phyloP scores from a whole-genome alignment of 2,329 filamentous ascomycete species.

The Talaromyces sp. region DNA sequence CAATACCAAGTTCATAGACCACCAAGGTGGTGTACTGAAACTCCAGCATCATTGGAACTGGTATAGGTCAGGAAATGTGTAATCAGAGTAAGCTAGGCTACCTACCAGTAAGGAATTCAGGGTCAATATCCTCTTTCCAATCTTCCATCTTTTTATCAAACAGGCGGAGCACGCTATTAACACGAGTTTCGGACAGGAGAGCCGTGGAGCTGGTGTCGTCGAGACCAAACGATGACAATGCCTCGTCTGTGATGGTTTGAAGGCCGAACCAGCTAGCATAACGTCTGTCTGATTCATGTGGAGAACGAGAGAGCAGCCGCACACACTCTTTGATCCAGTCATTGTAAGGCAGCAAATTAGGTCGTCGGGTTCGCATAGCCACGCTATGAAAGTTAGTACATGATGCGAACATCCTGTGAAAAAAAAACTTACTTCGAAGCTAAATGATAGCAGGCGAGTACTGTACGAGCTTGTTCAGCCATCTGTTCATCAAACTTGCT shows the following conservation, averaged over 20 bases:
- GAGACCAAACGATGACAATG: conserved; percentile 35
- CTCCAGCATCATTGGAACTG: conserved; percentile 31
- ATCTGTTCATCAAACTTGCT: conserved; percentile 28
- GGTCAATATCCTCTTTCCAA: conserved; percentile 30
- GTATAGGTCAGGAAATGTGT: neutral
- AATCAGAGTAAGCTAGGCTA: no score
- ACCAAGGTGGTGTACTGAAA: conserved; percentile 31
- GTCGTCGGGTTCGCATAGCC: conserved; percentile 37
- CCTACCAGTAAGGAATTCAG: conserved; percentile 30
- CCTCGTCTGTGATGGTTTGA: conserved; percentile 34
- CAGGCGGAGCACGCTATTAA: conserved; percentile 34
- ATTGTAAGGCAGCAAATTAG: conserved; percentile 35
- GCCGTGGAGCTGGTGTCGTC: conserved; percentile 34
- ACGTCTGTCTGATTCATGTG: conserved; percentile 29
- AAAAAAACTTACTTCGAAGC: conserved; percentile 27
- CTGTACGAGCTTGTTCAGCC: conserved; percentile 34
- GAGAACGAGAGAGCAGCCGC: conserved; percentile 30
- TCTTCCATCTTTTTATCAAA: conserved; percentile 36
- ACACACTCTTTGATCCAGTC: conserved; percentile 36
- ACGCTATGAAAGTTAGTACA: conserved; percentile 24
- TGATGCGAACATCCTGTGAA: conserved; percentile 9
- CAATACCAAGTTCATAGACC: conserved; percentile 34
- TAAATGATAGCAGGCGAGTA: conserved; percentile 35
- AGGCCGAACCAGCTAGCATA: conserved; percentile 35
- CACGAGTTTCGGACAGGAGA: conserved; percentile 31